These are phyloP conservation scores for Maudiozyma saulgeensis DNA, from an alignment of 805 yeast genomes.

Conservation along the genomic window DNA sequence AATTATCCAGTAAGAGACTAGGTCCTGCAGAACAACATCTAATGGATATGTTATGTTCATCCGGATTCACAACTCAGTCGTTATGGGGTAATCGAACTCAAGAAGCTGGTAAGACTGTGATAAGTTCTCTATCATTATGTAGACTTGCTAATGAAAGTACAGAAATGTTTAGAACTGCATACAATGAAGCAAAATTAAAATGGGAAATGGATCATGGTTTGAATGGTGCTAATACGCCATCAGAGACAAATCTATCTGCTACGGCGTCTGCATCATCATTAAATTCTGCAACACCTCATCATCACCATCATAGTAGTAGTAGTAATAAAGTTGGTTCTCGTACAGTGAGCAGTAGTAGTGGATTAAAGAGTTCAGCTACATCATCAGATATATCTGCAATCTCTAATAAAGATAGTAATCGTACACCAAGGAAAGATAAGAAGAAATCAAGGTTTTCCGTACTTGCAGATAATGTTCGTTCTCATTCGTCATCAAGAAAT, in stretches of 20 bases:
- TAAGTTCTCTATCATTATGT: constrained; percentile 52
- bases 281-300: constrained; percentile 1
- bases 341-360: constrained; percentile 14
- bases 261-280: constrained; percentile 9
- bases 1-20: constrained; percentile 38
- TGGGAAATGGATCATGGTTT: constrained; percentile 15
- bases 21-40: constrained; percentile 93
- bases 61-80: constrained; percentile 63
- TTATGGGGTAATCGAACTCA: constrained; percentile 84
- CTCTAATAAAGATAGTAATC: constrained; percentile 12
- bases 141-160: constrained; percentile 34
- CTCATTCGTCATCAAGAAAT: constrained; percentile 46
- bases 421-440: constrained; percentile 17
- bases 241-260: constrained; percentile 6
- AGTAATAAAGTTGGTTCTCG: constrained; percentile 15
- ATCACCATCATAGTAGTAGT: no score
- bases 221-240: neutral
- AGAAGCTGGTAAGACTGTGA: constrained; percentile 81
- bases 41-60: constrained; percentile 85
- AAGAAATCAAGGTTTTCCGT: constrained; percentile 50
- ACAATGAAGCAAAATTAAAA: constrained; percentile 13
- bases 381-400: neutral
- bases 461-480: constrained; percentile 50
- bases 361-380: neutral
- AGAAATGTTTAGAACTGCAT: constrained; percentile 22